phyloP scores from a whole-genome alignment of 257 asterid species.

The Solanum sitiens region DNA sequence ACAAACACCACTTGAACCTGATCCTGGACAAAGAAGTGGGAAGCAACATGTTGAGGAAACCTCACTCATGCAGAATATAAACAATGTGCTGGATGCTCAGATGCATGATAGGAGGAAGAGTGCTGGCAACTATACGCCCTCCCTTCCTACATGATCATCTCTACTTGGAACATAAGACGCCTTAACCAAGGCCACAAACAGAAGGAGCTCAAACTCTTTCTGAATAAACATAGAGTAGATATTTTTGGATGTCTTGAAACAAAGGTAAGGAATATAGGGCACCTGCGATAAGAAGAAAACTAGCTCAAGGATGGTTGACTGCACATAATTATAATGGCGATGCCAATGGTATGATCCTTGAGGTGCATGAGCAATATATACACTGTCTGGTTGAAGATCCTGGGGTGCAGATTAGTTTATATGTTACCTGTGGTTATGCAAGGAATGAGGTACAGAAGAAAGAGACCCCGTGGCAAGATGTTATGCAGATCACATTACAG shows the following conservation, averaged over 20 bases:
- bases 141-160: neutral
- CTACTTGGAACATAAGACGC: neutral
- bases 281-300: no score
- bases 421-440: neutral
- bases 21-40: neutral
- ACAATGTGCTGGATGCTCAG: neutral
- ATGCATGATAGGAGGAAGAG: neutral
- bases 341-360: neutral
- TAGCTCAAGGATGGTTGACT: neutral
- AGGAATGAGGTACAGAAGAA: neutral
- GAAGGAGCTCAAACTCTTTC: neutral
- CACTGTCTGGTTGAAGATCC: neutral
- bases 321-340: neutral
- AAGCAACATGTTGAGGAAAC: neutral
- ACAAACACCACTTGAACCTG: neutral
- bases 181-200: neutral
- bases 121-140: neutral
- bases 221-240: no score
- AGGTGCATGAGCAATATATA: neutral
- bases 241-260: neutral
- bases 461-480: neutral
- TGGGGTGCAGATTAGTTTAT: neutral
- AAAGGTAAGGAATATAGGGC: neutral
- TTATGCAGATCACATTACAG: neutral
- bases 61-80: neutral